Conservation (phyloP, 768 basidiomycete genomes). For the Boletus subcaerulescens region DNA sequence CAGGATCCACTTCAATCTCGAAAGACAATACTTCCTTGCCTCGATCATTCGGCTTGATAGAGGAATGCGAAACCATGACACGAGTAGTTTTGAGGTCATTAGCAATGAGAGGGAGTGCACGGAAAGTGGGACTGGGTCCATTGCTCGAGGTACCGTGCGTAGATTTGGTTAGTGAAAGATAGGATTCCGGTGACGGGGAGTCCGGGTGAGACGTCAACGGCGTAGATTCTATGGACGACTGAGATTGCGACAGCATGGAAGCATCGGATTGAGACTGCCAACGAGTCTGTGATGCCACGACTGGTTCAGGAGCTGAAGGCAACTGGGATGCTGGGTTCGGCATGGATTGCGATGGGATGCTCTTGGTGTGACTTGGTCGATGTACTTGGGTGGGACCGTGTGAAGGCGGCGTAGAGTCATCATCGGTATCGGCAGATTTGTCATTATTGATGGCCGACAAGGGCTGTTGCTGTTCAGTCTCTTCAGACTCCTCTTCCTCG, state of each 20-base stretch:
- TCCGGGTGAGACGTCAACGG: slow-evolving; percentile 20
- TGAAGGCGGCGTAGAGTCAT: slow-evolving; percentile 51
- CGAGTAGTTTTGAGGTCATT: slow-evolving; percentile 71
- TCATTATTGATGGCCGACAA: slow-evolving; percentile 10
- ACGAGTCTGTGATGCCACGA: slow-evolving; percentile 19
- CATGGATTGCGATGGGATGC: slow-evolving; percentile 8
- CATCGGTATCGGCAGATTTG: slow-evolving; percentile 44
- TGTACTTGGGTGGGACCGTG: slow-evolving; percentile 14
- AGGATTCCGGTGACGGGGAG: slow-evolving; percentile 31
- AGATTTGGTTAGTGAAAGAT: slow-evolving; percentile 26
- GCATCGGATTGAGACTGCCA: slow-evolving; percentile 23
- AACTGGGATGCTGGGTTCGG: slow-evolving; percentile 18
- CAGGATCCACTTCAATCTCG: slow-evolving; percentile 71
- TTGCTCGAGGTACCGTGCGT: slow-evolving; percentile 18
- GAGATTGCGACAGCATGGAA: slow-evolving; percentile 23
- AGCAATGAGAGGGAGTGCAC: slow-evolving; percentile 67
- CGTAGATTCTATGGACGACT: slow-evolving; percentile 20
- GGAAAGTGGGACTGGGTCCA: slow-evolving; percentile 48
- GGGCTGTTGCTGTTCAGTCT: slow-evolving; percentile 10
- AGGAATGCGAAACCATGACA: slow-evolving; percentile 72
- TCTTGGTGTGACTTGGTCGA: slow-evolving; percentile 7
- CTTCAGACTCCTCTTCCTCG: slow-evolving; percentile 34
- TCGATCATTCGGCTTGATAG: slow-evolving; percentile 83
- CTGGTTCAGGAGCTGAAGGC: slow-evolving; percentile 11
- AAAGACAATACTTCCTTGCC: slow-evolving; percentile 93